Evolutionary conservation across 2,329 filamentous ascomycete genomes (phyloP).

Genomic region (Colletotrichum neosansevieriae): DNA sequence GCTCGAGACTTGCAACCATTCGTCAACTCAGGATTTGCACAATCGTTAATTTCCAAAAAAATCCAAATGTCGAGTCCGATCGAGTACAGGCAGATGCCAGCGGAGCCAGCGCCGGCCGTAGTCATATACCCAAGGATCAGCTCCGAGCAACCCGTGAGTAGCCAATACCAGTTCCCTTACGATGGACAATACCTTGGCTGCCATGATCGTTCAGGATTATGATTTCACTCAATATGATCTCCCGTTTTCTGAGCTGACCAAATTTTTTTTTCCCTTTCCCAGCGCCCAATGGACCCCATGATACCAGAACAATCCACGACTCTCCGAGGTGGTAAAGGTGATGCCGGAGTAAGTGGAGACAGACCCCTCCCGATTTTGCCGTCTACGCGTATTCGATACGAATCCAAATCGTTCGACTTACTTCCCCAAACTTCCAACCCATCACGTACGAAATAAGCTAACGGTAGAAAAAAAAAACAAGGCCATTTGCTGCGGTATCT

Average conservation of each 20-base stretch:
- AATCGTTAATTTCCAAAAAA: conserved; percentile 12
- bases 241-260: not conserved
- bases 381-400: conserved; percentile 12
- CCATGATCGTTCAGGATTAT: not conserved
- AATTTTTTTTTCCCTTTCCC: too few relatives aligned
- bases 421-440: not conserved
- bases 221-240: too few relatives aligned
- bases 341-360: conserved; percentile 49
- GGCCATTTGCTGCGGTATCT: conserved; percentile 56
- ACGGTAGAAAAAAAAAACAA: conserved; percentile 37
- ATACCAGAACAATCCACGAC: conserved; percentile 45
- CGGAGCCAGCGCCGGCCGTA: conserved; percentile 49
- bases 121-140: conserved; percentile 45
- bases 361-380: not conserved
- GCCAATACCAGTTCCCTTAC: not conserved
- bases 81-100: conserved; percentile 47
- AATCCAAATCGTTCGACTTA: not conserved
- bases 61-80: conserved; percentile 25
- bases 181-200: not conserved
- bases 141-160: conserved; percentile 52
- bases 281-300: conserved; percentile 53
- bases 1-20: too few relatives aligned
- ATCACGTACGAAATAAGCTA: conserved; percentile 12
- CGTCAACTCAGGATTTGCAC: not conserved
- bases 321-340: conserved; percentile 50